A percentile compares a stretch with the other conserved stretches of the same genome.
These are phyloP conservation scores for Aspergillaceae sp. DNA, from an alignment of 2,329 filamentous ascomycete genomes.

Conservation along the genomic window DNA sequence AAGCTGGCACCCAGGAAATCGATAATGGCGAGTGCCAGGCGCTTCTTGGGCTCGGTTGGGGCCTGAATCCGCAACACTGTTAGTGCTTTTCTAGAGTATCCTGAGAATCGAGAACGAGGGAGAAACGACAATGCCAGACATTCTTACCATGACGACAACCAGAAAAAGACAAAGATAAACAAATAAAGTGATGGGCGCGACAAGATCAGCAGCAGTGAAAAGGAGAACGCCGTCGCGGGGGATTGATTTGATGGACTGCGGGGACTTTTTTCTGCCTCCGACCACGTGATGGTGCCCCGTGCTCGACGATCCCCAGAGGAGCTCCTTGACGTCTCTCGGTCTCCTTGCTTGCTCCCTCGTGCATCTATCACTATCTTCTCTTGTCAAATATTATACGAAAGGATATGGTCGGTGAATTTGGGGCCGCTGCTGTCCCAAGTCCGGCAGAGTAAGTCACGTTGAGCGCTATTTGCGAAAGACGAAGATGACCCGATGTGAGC, in stretches of 20 bases:
- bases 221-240: conserved; percentile 8
- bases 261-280: conserved; percentile 1
- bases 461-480: conserved; percentile 2
- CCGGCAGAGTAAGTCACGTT: conserved; percentile 12
- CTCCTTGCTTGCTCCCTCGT: conserved; percentile 1
- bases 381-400: neutral
- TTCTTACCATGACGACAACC: conserved; percentile 15
- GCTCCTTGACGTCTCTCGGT: neutral
- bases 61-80: conserved; percentile 18
- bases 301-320: conserved; percentile 1
- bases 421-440: conserved; percentile 13
- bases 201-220: neutral
- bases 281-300: neutral
- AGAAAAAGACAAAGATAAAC: neutral
- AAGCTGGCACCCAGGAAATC: conserved; percentile 83
- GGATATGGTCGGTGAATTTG: conserved; percentile 15
- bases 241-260: conserved; percentile 2
- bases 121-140: neutral
- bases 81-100: neutral
- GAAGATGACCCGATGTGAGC: conserved; percentile 34
- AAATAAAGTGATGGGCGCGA: neutral
- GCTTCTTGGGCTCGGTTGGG: conserved; percentile 57
- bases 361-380: conserved; percentile 1
- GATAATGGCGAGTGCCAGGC: conserved; percentile 92
- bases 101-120: neutral